Evolutionary conservation across 192 early-diverging fungal genomes (phyloP).

Genomic region (Pilaira anomala): DNA sequence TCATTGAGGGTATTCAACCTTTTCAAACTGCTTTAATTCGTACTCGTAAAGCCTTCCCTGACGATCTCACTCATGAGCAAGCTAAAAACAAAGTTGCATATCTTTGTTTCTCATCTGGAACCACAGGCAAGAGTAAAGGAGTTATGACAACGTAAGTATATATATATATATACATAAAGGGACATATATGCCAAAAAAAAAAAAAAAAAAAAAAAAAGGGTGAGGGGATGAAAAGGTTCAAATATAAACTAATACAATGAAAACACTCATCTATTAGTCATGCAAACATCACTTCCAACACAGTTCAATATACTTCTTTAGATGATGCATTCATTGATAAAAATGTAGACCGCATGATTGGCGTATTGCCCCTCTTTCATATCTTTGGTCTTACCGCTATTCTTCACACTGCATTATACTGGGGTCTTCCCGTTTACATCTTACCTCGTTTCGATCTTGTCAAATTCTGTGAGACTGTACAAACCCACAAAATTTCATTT

Average conservation of each 20-base stretch:
- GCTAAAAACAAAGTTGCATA: constrained; percentile 23
- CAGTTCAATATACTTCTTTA: constrained; percentile 13
- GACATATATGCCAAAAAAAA: no score
- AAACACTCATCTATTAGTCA: constrained; percentile 23
- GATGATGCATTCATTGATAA: background rate
- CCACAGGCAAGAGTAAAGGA: constrained; percentile 36
- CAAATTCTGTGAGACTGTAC: constrained; percentile 66
- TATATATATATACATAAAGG: no score
- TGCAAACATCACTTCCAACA: constrained; percentile 32
- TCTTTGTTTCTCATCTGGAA: constrained; percentile 38
- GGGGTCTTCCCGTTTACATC: constrained; percentile 46
- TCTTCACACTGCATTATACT: constrained; percentile 18
- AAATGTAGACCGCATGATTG: constrained; percentile 19
- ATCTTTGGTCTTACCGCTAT: constrained; percentile 27
- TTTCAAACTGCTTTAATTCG: constrained; percentile 20
- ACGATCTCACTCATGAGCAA: constrained; percentile 29
- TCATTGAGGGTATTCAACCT: constrained; percentile 22
- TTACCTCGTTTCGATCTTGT: constrained; percentile 61
- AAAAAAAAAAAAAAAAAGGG: background rate
- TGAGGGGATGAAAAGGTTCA: background rate
- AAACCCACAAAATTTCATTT: constrained; percentile 62
- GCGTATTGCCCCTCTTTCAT: constrained; percentile 37
- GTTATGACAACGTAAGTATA: constrained; percentile 35
- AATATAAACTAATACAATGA: background rate
- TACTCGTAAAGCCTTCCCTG: constrained; percentile 11